Conservation (phyloP, 768 basidiomycete species). For the Pisolithus sp. region DNA sequence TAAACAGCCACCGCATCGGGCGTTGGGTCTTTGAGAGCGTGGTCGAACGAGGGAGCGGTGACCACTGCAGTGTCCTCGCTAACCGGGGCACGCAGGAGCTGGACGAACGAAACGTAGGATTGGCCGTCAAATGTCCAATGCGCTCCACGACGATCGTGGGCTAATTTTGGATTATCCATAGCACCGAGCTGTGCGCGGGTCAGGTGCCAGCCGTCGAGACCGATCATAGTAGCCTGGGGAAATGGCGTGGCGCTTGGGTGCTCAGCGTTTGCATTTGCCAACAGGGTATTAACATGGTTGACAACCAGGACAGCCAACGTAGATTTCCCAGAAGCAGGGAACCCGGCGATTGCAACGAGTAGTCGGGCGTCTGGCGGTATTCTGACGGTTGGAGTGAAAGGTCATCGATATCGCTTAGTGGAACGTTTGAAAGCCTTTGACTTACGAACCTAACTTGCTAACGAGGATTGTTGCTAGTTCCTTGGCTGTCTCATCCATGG, state of each 20-base stretch:
- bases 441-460: conserved; percentile 35
- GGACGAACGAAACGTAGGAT: conserved; percentile 66
- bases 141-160: conserved; percentile 73
- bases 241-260: background rate
- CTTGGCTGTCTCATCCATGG: conserved; percentile 37
- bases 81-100: conserved; percentile 39
- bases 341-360: conserved; percentile 67
- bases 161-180: conserved; percentile 69
- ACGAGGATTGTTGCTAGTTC: conserved; percentile 36
- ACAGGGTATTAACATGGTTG: conserved; percentile 42
- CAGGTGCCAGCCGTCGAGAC: conserved; percentile 91
- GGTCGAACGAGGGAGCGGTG: conserved; percentile 80
- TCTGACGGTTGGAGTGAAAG: conserved; percentile 2
- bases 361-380: conserved; percentile 35
- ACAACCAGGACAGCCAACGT: conserved; percentile 60
- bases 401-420: background rate
- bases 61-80: conserved; percentile 25
- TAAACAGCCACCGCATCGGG: conserved; percentile 51
- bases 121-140: conserved; percentile 88
- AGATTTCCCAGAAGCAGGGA: conserved; percentile 87
- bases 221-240: conserved; percentile 53
- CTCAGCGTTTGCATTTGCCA: conserved; percentile 11
- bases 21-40: conserved; percentile 80
- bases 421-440: background rate
- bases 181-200: conserved; percentile 70